These are phyloP conservation scores for Diplocarpon rosae DNA, from an alignment of 2,329 filamentous ascomycete genomes.

Conservation along the genomic window DNA sequence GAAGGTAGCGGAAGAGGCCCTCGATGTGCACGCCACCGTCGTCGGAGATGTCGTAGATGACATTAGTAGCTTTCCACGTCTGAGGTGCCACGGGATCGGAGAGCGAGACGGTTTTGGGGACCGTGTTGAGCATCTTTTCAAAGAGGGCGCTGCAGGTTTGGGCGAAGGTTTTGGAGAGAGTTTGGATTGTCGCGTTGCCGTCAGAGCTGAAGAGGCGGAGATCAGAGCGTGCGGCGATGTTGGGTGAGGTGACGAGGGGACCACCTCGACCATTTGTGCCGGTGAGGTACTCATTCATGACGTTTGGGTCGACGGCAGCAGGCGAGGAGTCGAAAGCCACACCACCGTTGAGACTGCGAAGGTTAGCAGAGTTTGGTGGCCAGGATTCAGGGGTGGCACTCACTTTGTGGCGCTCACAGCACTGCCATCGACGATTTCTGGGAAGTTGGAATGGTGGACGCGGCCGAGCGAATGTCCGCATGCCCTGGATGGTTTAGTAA, in stretches of 20 bases:
- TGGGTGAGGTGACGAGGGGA: slow-evolving; percentile 10
- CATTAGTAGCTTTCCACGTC: slow-evolving; percentile 6
- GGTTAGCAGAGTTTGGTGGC: neutral
- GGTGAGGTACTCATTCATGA: slow-evolving; percentile 9
- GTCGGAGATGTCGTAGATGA: slow-evolving; percentile 1
- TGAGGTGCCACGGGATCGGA: slow-evolving; percentile 6
- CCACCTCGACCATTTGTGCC: slow-evolving; percentile 10
- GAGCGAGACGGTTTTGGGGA: slow-evolving; percentile 6
- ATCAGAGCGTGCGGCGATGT: slow-evolving; percentile 8
- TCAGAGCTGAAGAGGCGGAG: slow-evolving; percentile 13
- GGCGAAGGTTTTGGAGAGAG: slow-evolving; percentile 13
- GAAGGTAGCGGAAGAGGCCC: slow-evolving; percentile 7
- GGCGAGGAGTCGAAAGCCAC: neutral
- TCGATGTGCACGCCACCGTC: slow-evolving; percentile 4
- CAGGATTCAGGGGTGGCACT: neutral
- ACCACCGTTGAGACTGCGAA: neutral
- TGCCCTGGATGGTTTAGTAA: neutral
- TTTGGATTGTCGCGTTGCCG: slow-evolving; percentile 13
- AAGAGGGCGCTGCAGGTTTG: slow-evolving; percentile 13
- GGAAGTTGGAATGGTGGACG: slow-evolving; percentile 7
- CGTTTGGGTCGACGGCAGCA: slow-evolving; percentile 1
- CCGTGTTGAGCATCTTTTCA: slow-evolving; percentile 9
- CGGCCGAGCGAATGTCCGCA: slow-evolving; percentile 11
- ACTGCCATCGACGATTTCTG: slow-evolving; percentile 2
- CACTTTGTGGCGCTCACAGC: neutral